A percentile compares a stretch with the other conserved stretches of the same genome.
Evolutionary conservation across 2,329 filamentous ascomycete species (phyloP).

Genomic region (Colletotrichum spinosum): DNA sequence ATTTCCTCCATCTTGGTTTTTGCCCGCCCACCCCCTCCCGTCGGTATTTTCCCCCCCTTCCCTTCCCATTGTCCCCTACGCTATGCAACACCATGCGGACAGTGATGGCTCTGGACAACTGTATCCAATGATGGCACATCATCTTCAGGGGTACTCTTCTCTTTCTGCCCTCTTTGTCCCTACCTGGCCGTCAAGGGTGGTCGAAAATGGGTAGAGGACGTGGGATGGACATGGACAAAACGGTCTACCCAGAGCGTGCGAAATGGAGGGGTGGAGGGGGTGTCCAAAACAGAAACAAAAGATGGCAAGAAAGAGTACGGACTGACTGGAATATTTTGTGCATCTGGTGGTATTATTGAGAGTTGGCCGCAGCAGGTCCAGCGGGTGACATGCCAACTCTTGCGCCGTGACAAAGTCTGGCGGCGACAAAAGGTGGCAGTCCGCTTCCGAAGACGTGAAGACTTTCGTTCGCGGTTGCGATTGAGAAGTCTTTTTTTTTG

Average conservation of each 20-base stretch:
- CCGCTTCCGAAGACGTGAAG: constrained; percentile 28
- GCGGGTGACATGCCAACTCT: constrained; percentile 4
- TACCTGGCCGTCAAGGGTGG: constrained; percentile 21
- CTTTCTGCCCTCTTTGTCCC: constrained; percentile 1
- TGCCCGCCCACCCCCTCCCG: constrained; percentile 1
- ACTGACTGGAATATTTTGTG: constrained; percentile 24
- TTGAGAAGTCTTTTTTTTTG: constrained; percentile 36
- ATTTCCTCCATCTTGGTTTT: constrained; percentile 7
- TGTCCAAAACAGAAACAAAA: not conserved
- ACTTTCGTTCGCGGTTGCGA: constrained; percentile 35
- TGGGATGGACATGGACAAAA: constrained; percentile 24
- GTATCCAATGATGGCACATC: constrained; percentile 31
- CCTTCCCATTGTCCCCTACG: constrained; percentile 21
- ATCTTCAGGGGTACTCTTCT: constrained; percentile 24
- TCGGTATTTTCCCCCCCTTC: constrained; percentile 13
- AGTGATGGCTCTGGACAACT: constrained; percentile 28
- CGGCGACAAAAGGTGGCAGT: constrained; percentile 26
- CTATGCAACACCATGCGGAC: constrained; percentile 35
- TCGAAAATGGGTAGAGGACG: constrained; percentile 13
- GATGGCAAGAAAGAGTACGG: constrained; percentile 2
- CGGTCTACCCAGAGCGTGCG: not conserved
- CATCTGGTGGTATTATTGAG: constrained; percentile 29
- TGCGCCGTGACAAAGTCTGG: constrained; percentile 3
- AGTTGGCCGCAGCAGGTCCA: constrained; percentile 22
- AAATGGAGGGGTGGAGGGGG: constrained; percentile 20